Base-by-base conservation (phyloP, 148 eudicot species). In the Rhododendron mucronatum region DNA sequence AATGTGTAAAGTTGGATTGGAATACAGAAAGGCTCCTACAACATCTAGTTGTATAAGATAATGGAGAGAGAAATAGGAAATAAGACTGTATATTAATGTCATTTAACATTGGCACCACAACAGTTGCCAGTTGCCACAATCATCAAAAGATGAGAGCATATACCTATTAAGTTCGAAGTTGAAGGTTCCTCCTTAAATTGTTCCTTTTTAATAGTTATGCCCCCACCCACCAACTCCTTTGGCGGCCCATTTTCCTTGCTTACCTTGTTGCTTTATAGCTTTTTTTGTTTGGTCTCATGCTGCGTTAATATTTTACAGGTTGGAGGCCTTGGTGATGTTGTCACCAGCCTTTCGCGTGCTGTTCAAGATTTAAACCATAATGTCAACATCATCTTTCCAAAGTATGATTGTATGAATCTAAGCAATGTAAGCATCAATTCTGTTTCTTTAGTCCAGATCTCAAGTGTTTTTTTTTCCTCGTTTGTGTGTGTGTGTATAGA, bases 321-420 rank as follows among this genome's bases (percentile, higher is more conserved):
- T 78, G 99, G 99, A 86, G 99, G 99, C 82, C 98, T 97, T 87
- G 99, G 99, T 87, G 99, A 97, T 88, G 96, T 97, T 86, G 99
- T 97, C 55, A 95, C 99, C 81, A 95, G 98, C 90, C 96, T 97
- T 88, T 97, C 98, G 48, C 96, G 98, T 87, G 99, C 99, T 85
- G 93, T 97, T 88, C 96, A 97, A 92, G 99, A 97, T 78, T 85
- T 97, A 80, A 95, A 95, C 90, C 99, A 97, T 87, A 92, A 89
- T 88, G 96, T 97, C 59, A 93, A 97, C 76, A 91, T 97, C 78
- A 86, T 97, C 88, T 91, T 97, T 84, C 99, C 99, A 50, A 97
- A 97, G 92, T 97, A 95, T 86, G 95, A 97, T 85, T 95, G 98
- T 88, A 47, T 97, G 91, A 97, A 97, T 80, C 86, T 92, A 84